phyloP scores from a whole-genome alignment of 305 asterid genomes.

The Fraxinus ornus region DNA sequence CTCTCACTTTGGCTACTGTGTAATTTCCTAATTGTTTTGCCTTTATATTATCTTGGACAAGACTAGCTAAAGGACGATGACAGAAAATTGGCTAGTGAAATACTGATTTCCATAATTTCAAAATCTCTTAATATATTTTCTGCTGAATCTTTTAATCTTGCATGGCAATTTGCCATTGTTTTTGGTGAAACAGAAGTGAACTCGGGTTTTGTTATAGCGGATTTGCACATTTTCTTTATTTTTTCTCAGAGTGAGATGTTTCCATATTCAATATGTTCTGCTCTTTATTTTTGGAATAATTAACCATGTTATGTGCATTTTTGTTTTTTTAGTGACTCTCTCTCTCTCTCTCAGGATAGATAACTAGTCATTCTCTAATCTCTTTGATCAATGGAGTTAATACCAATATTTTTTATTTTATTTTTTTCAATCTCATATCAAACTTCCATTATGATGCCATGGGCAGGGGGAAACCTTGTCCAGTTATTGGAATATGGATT shows the following conservation, averaged over 20 bases:
- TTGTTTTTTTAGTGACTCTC: background rate
- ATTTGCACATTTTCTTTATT: conserved; percentile 7
- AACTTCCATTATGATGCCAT: conserved; percentile 40
- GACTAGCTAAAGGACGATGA: conserved; percentile 6
- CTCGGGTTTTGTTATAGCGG: background rate
- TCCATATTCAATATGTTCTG: background rate
- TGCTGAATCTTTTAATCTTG: background rate
- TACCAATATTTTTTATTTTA: background rate
- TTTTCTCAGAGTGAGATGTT: background rate
- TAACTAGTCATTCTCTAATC: conserved; percentile 11
- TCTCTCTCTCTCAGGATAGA: background rate
- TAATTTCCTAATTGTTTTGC: background rate
- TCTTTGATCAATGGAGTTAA: conserved; percentile 16
- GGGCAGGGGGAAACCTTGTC: conserved; percentile 62
- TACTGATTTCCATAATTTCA: background rate
- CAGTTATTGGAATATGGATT: conserved; percentile 54
- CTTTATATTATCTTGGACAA: background rate
- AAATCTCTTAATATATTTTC: background rate
- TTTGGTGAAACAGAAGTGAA: conserved; percentile 4
- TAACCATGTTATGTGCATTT: background rate
- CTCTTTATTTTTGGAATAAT: conserved; percentile 4
- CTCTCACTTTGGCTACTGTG: background rate
- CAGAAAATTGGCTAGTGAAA: background rate
- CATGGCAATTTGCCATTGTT: conserved; percentile 7
- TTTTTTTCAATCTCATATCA: background rate